Evolutionary conservation across 176 grass and related monocot species (phyloP), one percentile per base, ranked within the genome.

Genomic region (Avena eriantha): DNA sequence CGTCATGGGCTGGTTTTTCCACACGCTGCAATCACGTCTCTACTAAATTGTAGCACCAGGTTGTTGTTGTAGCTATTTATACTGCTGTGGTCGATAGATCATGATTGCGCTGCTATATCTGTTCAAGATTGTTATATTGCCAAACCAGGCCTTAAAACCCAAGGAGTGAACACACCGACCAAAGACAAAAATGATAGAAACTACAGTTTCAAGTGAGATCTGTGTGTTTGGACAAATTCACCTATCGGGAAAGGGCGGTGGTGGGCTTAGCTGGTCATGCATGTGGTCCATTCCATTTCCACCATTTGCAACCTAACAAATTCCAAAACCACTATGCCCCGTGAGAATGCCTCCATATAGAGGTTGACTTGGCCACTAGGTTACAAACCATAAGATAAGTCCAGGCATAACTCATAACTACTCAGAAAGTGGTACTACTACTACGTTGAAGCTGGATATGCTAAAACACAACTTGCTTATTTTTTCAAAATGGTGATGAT

Each of bases 321-420:
- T 51, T 51, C 26, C 68, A 66, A 33, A 41, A 17, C 76, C 16
- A 39, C 57, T 48, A 29, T 45, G 59, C 19, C 19, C 19, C 66
- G 5, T 46, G 66, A 58, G 74, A 16, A 76, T 56, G 35, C 23
- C 22, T 67, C n/a, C 48, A 53, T 57, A 34, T 21, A 14, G 18
- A 36, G 58, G 80, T 68, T 87, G 80, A 87, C 85, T 68, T 50
- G 21, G 24, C 35, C 34, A 69, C 50, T 82, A 82, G 69, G 19
- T 33, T 79, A 73, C 47, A 73, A 21, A 46, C 34, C 46, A 50
- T 55, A 79, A 36, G 61, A 7, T 3, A 34, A 73, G 74, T 56
- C 14, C 0, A 10, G 23, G 10, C 24, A 17, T 24, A 2, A 17
- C 13, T 56, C 46, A 75, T 56, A 7, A 19, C 53, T 7, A 51